Evolutionary conservation across 2,329 filamentous ascomycete genomes (phyloP), one percentile per base, ranked within the genome.

Genomic region (Cladosporium sp.): DNA sequence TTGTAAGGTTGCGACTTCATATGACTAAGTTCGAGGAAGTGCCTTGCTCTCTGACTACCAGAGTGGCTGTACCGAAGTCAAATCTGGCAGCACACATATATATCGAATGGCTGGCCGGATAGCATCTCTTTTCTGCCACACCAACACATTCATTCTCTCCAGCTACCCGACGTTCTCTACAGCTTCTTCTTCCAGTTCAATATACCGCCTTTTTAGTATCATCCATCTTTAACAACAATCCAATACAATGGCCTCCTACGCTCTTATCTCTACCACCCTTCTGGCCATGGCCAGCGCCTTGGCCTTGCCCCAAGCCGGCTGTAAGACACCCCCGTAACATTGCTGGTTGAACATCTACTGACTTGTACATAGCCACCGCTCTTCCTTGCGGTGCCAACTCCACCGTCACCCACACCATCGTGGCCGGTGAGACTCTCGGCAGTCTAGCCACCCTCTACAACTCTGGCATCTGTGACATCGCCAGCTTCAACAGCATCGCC

Each of bases 381-480:
- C 55, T 58, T 3, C 55, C 55, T 4, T 72, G 70, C 65, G 69
- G 68, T 18, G 68, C 71, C 34, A 68, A 69, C 55, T 59, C 49
- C 28, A 60, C 44, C 64, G 65, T 30, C 36, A 66, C 55, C 54
- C 69, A 72, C 70, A 71, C 68, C 18, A 68, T 72, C 34, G 44
- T 54, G 24, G 28, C 65, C 14, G 68, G 68, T 24, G 69, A 73
- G 59, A 73, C 69, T 30, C 68, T 74, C 61, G 67, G 54, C 32
- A 65, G n/a, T 30, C 70, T 74, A 60, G 67, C 69, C 26, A n/a
- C 54, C 15, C 36, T 55, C 8, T 71, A 59, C 68, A 68, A 66
- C 36, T 69, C 69, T n/a, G 72, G 72, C 30, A 69, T 73, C 54
- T 74, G 72, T 69, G 69, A 74, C 65, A 73, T 74, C 51, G 71